Evolutionary conservation across 2,329 filamentous ascomycete species (phyloP).

Genomic region (Exutisphaerella laricina): DNA sequence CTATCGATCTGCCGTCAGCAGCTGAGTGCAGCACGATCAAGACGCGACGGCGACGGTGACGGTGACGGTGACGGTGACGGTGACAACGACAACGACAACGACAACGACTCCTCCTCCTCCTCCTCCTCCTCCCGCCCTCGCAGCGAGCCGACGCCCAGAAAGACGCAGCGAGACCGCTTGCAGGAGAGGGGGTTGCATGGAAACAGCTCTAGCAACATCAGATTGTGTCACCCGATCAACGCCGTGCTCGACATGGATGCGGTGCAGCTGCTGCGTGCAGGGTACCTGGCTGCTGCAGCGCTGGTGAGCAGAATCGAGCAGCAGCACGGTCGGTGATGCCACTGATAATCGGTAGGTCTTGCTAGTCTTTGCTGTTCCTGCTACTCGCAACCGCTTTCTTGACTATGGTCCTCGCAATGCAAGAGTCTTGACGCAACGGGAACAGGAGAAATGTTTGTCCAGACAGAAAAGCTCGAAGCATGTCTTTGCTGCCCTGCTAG

Average conservation of each 20-base stretch:
- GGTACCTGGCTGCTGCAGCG: slow-evolving; percentile 18
- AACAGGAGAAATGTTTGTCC: background rate
- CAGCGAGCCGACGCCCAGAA: background rate
- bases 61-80: too few species aligned
- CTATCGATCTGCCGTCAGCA: background rate
- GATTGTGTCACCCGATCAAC: background rate
- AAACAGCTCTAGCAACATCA: background rate
- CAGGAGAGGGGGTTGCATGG: slow-evolving; percentile 1
- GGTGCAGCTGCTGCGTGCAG: slow-evolving; percentile 14
- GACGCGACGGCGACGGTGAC: too few species aligned
- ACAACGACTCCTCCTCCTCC: too few species aligned
- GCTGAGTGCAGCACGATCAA: too few species aligned
- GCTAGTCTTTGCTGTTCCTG: slow-evolving; percentile 46
- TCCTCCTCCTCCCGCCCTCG: too few species aligned
- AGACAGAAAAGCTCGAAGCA: background rate
- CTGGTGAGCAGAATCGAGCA: slow-evolving; percentile 15
- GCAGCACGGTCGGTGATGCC: background rate
- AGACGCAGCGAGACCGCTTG: background rate
- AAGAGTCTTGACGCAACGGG: slow-evolving; percentile 14
- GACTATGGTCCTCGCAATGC: slow-evolving; percentile 52
- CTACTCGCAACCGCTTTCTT: slow-evolving; percentile 52
- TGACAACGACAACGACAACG: too few species aligned
- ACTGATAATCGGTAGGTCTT: slow-evolving; percentile 42
- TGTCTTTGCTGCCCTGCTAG: slow-evolving; percentile 25
- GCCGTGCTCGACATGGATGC: slow-evolving; percentile 7